Evolutionary conservation across 208 protist genomes (phyloP), one percentile per base, ranked within the genome.

Genomic region (Acanthamoeba triangularis): DNA sequence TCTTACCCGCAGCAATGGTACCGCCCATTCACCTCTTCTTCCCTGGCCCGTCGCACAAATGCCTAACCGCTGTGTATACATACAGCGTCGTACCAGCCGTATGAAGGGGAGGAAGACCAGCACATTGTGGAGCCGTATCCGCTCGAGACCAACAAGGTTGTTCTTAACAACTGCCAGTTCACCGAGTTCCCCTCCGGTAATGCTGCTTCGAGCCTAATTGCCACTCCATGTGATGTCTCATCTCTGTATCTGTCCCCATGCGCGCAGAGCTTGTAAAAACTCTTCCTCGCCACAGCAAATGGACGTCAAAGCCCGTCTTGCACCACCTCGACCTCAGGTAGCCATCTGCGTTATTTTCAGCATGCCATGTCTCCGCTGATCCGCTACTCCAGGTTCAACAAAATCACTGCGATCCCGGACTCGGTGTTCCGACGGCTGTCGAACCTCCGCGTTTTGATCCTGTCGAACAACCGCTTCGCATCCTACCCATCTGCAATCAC

Each of bases 391-490:
- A 74, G 67, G 13, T 74, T 74, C n/a, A 74, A 74, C 67, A 74
- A 74, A n/a, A 41, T 74, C 14, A 33, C 67, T n/a, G 14, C n/a
- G 67, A 74, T 74, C 30, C 67, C 67, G n/a, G 67, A 74, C 30
- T 35, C n/a, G 30, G n/a, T 74, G 28, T 74, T 74, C 16, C 18
- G 14, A n/a, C 67, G 54, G 54, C 56, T 90, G 52, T 52, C 84
- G 18, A 47, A 33, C 52, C 5, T 90, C 52, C 47, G 37, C 14
- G 37, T 47, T 13, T 49, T 90, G 25, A 90, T 52, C 28, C n/a
- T 90, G n/a, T 90, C 28, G 5, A 90, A 52, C 84, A 90, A 90
- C 13, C 13, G 30, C 33, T 69, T 90, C n/a, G 13, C n/a, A 13
- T 65, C 54, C 33, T 69, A 52, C 16, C 84, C 84, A 5, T 11